A percentile compares a stretch with the other conserved stretches of the same genome.
phyloP scores from a whole-genome alignment of 495 filamentous ascomycete species.

The Annulohypoxylon moriforme region DNA sequence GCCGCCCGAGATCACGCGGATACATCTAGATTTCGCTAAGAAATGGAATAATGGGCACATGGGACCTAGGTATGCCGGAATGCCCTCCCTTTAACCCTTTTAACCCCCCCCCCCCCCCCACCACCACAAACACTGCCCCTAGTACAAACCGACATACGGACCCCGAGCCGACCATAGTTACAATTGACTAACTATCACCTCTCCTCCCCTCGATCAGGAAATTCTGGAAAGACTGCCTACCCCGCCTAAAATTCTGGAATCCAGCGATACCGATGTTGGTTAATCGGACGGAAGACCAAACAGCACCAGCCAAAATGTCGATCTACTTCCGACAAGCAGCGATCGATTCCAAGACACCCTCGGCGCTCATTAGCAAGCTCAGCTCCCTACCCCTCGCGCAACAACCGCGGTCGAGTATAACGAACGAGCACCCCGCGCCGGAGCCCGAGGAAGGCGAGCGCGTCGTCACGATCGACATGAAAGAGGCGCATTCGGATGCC shows the following conservation, averaged over 20 bases:
- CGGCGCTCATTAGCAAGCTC: conserved; percentile 39
- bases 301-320: conserved; percentile 73
- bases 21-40: conserved; percentile 83
- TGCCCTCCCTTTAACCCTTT: neutral
- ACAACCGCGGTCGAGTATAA: conserved; percentile 51
- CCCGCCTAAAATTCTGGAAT: conserved; percentile 93
- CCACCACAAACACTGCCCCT: too few species aligned
- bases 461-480: conserved; percentile 70
- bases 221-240: conserved; percentile 88
- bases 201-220: conserved; percentile 61
- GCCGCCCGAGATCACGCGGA: conserved; percentile 79
- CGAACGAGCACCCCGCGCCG: conserved; percentile 53
- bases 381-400: conserved; percentile 43
- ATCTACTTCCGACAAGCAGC: conserved; percentile 71
- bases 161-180: neutral
- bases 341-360: conserved; percentile 37
- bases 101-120: neutral
- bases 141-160: neutral
- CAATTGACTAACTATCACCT: conserved; percentile 19
- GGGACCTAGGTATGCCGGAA: conserved; percentile 74
- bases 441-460: conserved; percentile 57
- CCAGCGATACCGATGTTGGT: conserved; percentile 85
- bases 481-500: conserved; percentile 65
- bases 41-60: conserved; percentile 76
- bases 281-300: conserved; percentile 68